These are phyloP conservation scores for Linnemannia exigua DNA, from an alignment of 192 early-diverging fungal species.

Conservation along the genomic window DNA sequence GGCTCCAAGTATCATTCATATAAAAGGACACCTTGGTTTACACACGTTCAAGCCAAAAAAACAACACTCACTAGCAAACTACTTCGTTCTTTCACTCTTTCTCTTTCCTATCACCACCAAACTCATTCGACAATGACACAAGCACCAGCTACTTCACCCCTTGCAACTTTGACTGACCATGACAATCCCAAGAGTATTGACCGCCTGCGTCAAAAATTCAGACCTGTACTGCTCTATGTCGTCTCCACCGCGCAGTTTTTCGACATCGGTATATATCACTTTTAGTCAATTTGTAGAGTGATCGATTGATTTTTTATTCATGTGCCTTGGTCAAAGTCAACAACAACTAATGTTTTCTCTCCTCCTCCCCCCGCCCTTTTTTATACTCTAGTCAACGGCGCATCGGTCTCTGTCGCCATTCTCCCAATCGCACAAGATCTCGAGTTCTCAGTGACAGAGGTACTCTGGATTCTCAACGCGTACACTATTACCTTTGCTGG, in stretches of 20 bases:
- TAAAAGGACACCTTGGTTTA: too few relatives aligned
- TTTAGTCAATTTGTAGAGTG: background rate
- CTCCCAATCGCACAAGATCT: conserved; percentile 35
- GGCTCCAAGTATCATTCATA: too few relatives aligned
- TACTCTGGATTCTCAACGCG: conserved; percentile 47
- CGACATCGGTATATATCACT: conserved; percentile 27
- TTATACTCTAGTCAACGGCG: conserved; percentile 22
- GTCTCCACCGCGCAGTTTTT: conserved; percentile 49
- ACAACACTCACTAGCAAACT: too few relatives aligned
- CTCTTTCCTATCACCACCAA: too few relatives aligned
- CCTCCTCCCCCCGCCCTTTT: too few relatives aligned
- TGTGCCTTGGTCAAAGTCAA: background rate
- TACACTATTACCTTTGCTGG: conserved; percentile 56
- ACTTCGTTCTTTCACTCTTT: too few relatives aligned
- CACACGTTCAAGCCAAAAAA: too few relatives aligned
- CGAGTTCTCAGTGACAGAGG: conserved; percentile 13
- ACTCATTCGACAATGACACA: background rate
- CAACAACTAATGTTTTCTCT: background rate
- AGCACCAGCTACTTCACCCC: background rate
- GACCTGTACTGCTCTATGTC: conserved; percentile 35
- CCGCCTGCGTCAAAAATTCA: conserved; percentile 4
- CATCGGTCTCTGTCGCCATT: conserved; percentile 22
- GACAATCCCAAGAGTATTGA: background rate
- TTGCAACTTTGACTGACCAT: background rate
- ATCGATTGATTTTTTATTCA: background rate